Evolutionary conservation across 164 flowering plant genomes (phyloP).

Genomic region (Cinnamomum chago): DNA sequence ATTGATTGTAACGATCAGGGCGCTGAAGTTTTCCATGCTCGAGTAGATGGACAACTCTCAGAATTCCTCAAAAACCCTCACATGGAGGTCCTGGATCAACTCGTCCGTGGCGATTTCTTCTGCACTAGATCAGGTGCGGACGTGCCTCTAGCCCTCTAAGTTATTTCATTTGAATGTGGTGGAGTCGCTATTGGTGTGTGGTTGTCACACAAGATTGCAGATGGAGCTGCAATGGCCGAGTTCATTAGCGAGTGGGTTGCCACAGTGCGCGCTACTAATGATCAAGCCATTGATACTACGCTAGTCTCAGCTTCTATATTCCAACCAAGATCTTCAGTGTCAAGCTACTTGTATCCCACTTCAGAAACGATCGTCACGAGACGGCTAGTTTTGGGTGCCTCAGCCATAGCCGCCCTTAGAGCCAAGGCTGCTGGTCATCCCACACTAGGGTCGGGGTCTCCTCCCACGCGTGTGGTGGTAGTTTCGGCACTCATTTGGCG

Average conservation of each 20-base stretch:
- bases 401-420: slow-evolving; percentile 28
- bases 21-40: slow-evolving; percentile 17
- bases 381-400: slow-evolving; percentile 41
- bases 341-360: not conserved
- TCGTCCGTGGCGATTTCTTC: slow-evolving; percentile 17
- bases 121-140: not conserved
- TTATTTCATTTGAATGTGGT: slow-evolving; percentile 40
- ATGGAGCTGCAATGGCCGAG: slow-evolving; percentile 21
- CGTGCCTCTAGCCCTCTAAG: slow-evolving; percentile 28
- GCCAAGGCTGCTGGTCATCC: slow-evolving; percentile 10
- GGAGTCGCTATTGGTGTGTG: slow-evolving; percentile 49
- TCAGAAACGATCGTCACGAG: slow-evolving; percentile 22
- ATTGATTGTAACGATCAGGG: slow-evolving; percentile 40
- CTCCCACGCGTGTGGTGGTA: slow-evolving; percentile 40
- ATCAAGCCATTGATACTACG: slow-evolving; percentile 13
- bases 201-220: slow-evolving; percentile 39
- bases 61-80: slow-evolving; percentile 15
- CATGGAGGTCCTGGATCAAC: slow-evolving; percentile 4
- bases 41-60: slow-evolving; percentile 16
- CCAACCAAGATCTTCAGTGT: slow-evolving; percentile 13
- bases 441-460: not conserved
- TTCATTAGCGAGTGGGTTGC: slow-evolving; percentile 42
- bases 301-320: slow-evolving; percentile 22
- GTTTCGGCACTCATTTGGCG: slow-evolving; percentile 51
- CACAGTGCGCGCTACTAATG: slow-evolving; percentile 12